Evolutionary conservation across 2,329 filamentous ascomycete genomes (phyloP).

Genomic region (Colletotrichum sp.): DNA sequence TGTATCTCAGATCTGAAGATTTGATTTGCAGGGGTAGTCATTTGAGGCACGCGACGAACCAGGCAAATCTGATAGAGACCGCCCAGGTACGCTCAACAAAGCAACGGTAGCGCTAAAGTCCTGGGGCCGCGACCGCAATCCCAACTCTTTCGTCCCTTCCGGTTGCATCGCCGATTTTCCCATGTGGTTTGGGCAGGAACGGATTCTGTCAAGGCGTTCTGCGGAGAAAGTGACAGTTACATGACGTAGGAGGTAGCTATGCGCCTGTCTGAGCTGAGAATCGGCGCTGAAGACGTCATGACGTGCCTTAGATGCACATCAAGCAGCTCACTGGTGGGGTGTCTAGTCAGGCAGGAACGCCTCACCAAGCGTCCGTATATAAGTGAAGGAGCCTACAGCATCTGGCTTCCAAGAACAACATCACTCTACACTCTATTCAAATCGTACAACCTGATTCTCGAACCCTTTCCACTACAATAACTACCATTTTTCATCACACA

Average conservation of each 20-base stretch:
- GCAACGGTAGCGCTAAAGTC: not conserved
- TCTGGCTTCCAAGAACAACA: no score
- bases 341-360: not conserved
- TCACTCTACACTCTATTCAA: no score
- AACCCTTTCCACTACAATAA: no score
- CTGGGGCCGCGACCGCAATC: not conserved
- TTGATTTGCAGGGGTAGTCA: not conserved
- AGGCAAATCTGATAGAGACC: not conserved
- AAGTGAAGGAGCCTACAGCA: not conserved
- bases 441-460: no score
- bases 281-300: slow-evolving; percentile 15
- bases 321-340: not conserved
- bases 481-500: no score
- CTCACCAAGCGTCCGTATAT: not conserved
- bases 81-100: not conserved
- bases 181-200: not conserved
- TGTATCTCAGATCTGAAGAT: not conserved
- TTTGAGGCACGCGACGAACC: not conserved
- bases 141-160: not conserved
- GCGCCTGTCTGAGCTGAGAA: slow-evolving; percentile 14
- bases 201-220: slow-evolving; percentile 1
- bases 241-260: slow-evolving; percentile 17
- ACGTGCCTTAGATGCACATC: not conserved
- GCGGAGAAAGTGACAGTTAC: slow-evolving; percentile 5
- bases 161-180: slow-evolving; percentile 6